Evolutionary conservation across 2,329 filamentous ascomycete genomes (phyloP).

Genomic region (Trichoderma citrinoviride): DNA sequence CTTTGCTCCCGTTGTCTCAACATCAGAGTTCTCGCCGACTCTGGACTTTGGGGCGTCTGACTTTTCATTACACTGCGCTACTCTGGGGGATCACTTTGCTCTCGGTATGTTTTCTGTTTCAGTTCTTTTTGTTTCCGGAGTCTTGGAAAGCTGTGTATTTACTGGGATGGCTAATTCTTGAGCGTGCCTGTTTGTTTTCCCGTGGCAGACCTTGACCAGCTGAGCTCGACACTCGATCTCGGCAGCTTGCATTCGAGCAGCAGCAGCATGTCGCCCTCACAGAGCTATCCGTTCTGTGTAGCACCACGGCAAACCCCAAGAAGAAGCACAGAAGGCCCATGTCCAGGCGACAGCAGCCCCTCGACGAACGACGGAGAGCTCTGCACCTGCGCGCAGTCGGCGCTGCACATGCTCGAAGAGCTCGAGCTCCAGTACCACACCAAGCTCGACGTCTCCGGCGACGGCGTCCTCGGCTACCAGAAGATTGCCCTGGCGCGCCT

Average conservation of each 20-base stretch:
- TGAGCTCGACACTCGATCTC: slow-evolving; percentile 1
- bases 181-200: background rate
- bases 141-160: background rate
- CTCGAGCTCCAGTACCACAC: slow-evolving; percentile 2
- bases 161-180: background rate
- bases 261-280: background rate
- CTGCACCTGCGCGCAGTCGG: slow-evolving; percentile 1
- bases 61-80: slow-evolving; percentile 1
- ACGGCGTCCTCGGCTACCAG: background rate
- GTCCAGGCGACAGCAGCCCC: background rate
- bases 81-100: background rate
- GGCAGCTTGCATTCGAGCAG: background rate
- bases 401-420: slow-evolving; percentile 7
- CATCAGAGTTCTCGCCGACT: background rate
- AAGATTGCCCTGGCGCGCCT: slow-evolving; percentile 4
- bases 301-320: background rate
- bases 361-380: background rate
- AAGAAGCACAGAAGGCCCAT: background rate
- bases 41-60: background rate
- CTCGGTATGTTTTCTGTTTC: background rate
- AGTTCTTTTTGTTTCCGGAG: background rate
- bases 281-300: background rate
- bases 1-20: background rate
- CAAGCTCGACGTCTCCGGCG: background rate
- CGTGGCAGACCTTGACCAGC: background rate